Evolutionary conservation across 371 early-diverging fungal genomes (phyloP).

Genomic region (Entomophthora muscae): DNA sequence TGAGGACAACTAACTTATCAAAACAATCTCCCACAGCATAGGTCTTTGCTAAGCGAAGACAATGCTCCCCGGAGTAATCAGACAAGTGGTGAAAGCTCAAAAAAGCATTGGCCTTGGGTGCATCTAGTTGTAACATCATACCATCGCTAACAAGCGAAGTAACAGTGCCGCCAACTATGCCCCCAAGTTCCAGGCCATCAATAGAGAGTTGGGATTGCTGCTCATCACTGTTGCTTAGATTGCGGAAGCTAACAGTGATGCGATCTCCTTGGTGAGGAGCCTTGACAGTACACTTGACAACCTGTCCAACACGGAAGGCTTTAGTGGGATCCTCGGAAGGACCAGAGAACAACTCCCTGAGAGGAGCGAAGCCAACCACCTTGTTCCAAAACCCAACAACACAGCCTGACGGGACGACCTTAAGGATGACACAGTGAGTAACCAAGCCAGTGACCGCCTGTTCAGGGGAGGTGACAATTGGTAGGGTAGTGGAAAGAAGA

Average conservation of each 20-base stretch:
- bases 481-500: neutral
- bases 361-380: neutral
- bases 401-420: neutral
- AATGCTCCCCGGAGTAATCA: neutral
- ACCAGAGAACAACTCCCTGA: neutral
- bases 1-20: no score
- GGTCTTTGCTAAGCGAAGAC: neutral
- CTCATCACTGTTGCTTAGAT: no score
- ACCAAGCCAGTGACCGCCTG: neutral
- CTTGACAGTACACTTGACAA: neutral
- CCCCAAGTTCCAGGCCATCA: neutral
- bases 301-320: neutral
- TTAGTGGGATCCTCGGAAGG: neutral
- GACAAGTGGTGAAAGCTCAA: neutral
- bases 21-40: no score
- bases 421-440: no score
- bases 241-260: neutral
- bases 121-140: neutral
- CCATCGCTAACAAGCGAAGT: neutral
- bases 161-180: neutral
- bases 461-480: neutral
- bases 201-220: neutral
- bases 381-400: neutral
- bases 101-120: neutral
- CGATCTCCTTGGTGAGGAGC: neutral